These are phyloP conservation scores for Peronospora farinosa DNA, from an alignment of 352 stramenopile species.

Conservation along the genomic window DNA sequence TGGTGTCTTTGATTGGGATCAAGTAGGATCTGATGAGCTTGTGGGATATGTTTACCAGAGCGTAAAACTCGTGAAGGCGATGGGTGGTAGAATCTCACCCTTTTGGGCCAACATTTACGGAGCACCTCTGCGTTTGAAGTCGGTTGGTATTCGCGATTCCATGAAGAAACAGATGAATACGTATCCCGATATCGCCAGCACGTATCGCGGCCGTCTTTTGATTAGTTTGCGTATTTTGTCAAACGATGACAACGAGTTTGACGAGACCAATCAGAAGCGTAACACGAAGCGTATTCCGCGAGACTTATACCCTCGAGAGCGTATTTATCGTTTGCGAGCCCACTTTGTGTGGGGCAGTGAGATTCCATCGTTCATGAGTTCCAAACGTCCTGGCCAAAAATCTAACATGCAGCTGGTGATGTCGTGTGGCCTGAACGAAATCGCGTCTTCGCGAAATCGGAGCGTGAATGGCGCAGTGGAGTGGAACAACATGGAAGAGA, in stretches of 20 bases:
- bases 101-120: conserved; percentile 83
- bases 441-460: conserved; percentile 43
- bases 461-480: conserved; percentile 79
- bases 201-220: conserved; percentile 76
- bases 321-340: conserved; percentile 65
- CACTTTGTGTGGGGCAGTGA: conserved; percentile 72
- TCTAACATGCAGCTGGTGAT: conserved; percentile 74
- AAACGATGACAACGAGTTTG: conserved; percentile 62
- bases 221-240: conserved; percentile 66
- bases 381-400: conserved; percentile 65
- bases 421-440: conserved; percentile 56
- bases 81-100: conserved; percentile 45
- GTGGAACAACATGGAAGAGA: conserved; percentile 79
- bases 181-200: conserved; percentile 72
- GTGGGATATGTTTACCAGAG: conserved; percentile 69
- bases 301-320: conserved; percentile 51
- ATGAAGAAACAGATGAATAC: conserved; percentile 85
- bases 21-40: conserved; percentile 65
- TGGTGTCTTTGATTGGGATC: conserved; percentile 71
- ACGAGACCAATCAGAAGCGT: conserved; percentile 80
- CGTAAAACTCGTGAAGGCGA: conserved; percentile 62
- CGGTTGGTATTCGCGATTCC: conserved; percentile 47
- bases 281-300: conserved; percentile 66
- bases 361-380: conserved; percentile 66
- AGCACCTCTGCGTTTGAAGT: conserved; percentile 49